Conservation (phyloP, 202 grass and related monocot species). For the Schoenoplectus triqueter region DNA sequence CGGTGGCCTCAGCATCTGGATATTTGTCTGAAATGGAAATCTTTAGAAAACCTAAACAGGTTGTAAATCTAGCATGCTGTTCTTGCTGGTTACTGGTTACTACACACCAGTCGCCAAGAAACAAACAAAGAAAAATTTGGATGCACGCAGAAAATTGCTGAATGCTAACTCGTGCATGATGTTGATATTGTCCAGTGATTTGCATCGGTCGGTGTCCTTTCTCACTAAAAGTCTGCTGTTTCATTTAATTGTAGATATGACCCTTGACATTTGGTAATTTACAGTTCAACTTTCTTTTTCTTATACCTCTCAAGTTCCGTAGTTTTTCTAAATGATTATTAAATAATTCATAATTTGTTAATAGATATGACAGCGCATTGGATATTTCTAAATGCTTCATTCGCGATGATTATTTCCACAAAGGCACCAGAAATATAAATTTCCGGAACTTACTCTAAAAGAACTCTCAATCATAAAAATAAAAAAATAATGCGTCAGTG, state of each 20-base stretch:
- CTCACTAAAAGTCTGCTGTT: not conserved
- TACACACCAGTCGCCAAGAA: not conserved
- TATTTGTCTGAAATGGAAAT: not conserved
- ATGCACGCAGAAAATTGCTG: not conserved
- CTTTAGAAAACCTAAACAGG: not conserved
- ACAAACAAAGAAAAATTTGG: not conserved
- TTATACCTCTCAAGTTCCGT: not conserved
- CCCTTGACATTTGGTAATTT: not conserved
- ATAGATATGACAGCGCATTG: too few species aligned
- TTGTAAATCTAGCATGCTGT: not conserved
- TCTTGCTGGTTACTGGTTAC: not conserved
- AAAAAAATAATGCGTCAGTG: too few species aligned
- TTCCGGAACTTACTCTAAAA: too few species aligned
- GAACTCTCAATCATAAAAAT: too few species aligned
- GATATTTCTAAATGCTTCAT: too few species aligned
- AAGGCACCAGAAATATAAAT: too few species aligned
- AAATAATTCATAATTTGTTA: too few species aligned
- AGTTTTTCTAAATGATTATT: too few species aligned
- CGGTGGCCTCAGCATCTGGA: not conserved
- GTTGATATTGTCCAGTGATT: not conserved
- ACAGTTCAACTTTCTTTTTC: not conserved
- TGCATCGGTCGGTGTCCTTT: constrained; percentile 25
- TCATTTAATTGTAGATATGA: not conserved
- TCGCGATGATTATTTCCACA: too few species aligned
- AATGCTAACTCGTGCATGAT: not conserved